Conservation (phyloP, 176 grass and related monocot species). For the Oropetium thomaeum region DNA sequence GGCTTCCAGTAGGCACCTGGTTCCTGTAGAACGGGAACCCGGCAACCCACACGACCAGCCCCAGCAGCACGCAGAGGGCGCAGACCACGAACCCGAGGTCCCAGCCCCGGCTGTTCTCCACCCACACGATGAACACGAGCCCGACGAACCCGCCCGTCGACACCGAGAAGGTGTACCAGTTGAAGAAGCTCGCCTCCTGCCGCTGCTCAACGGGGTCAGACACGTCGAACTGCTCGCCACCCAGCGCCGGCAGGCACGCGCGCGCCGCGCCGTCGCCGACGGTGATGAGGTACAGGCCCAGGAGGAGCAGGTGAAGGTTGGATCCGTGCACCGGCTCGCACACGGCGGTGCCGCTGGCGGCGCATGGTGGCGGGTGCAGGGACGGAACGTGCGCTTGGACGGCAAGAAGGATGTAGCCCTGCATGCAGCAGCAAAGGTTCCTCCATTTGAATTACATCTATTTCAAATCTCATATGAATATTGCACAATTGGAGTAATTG, state of each 20-base stretch:
- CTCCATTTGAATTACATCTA: too few relatives aligned
- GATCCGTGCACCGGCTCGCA: constrained; percentile 46
- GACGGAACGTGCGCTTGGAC: constrained; percentile 63
- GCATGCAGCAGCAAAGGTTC: neutral
- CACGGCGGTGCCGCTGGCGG: neutral
- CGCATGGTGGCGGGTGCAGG: constrained; percentile 54
- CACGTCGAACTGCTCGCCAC: constrained; percentile 68
- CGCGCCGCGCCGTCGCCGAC: constrained; percentile 58
- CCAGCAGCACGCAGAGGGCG: constrained; percentile 30
- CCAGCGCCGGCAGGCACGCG: constrained; percentile 58
- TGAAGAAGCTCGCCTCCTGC: constrained; percentile 75
- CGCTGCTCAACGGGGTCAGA: constrained; percentile 41
- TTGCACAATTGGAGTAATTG: too few relatives aligned
- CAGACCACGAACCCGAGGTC: constrained; percentile 59
- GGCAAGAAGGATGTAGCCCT: constrained; percentile 77
- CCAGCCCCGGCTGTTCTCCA: constrained; percentile 57
- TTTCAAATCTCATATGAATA: too few relatives aligned
- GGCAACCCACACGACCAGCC: constrained; percentile 37
- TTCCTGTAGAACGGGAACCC: constrained; percentile 67
- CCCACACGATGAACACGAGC: constrained; percentile 62
- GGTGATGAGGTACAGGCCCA: constrained; percentile 60
- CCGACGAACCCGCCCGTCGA: constrained; percentile 63
- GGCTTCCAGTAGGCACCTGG: constrained; percentile 54
- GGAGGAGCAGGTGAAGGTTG: constrained; percentile 55
- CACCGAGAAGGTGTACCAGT: constrained; percentile 75